Percentiles rank a stretch among this genome's conserved stretches.
Conservation (phyloP, 179 eudicot genomes). For the Drosera spatulata region DNA sequence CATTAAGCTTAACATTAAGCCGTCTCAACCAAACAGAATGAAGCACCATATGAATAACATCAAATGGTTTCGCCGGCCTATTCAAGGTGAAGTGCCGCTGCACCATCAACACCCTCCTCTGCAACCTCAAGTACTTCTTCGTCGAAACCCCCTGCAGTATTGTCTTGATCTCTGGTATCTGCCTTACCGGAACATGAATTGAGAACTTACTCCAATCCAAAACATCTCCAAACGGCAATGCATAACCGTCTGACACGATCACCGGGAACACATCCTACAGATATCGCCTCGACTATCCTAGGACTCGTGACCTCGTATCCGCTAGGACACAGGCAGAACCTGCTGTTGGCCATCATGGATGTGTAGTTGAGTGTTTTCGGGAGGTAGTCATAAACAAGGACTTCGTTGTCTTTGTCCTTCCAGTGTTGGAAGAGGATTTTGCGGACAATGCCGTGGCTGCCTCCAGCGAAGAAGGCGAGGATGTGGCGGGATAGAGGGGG, state of each 20-base stretch:
- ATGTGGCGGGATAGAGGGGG: conserved; percentile 37
- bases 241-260: conserved; percentile 23
- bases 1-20: conserved; percentile 14
- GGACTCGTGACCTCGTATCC: conserved; percentile 26
- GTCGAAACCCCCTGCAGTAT: conserved; percentile 15
- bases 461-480: conserved; percentile 75
- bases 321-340: conserved; percentile 31
- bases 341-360: conserved; percentile 12
- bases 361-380: conserved; percentile 19
- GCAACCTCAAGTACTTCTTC: conserved; percentile 14
- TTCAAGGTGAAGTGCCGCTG: conserved; percentile 24
- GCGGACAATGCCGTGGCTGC: conserved; percentile 64
- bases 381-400: conserved; percentile 10
- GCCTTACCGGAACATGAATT: conserved; percentile 11
- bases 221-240: conserved; percentile 18
- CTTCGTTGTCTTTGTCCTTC: conserved; percentile 25
- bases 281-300: conserved; percentile 17
- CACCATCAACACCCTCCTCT: conserved; percentile 14
- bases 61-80: conserved; percentile 18
- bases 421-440: conserved; percentile 50
- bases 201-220: conserved; percentile 19
- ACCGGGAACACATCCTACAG: conserved; percentile 35
- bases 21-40: conserved; percentile 42
- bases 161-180: conserved; percentile 18
- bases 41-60: conserved; percentile 27